A percentile compares a stretch with the other conserved stretches of the same genome.
phyloP scores from a whole-genome alignment of 2,329 filamentous ascomycete genomes.

The Helotiales sp. region DNA sequence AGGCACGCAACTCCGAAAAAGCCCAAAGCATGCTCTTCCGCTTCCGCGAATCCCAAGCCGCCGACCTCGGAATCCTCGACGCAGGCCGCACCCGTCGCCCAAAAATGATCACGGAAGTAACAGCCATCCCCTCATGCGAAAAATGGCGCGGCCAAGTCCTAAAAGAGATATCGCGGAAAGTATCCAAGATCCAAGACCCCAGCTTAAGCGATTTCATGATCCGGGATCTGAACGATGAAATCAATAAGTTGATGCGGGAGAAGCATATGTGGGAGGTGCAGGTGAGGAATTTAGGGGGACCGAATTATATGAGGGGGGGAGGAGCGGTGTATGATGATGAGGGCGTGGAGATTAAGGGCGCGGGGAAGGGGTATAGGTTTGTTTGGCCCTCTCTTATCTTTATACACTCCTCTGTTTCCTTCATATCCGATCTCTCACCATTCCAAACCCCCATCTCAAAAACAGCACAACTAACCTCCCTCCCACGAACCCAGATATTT shows the following conservation, averaged over 20 bases:
- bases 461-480: no score
- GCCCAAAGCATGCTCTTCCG: conserved; percentile 99
- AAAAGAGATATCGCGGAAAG: conserved; percentile 96
- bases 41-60: conserved; percentile 96
- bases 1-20: conserved; percentile 98
- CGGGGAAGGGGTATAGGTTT: conserved; percentile 90
- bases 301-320: conserved; percentile 74
- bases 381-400: conserved; percentile 63
- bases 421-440: not conserved
- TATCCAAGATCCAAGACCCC: conserved; percentile 91
- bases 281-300: conserved; percentile 92
- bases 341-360: conserved; percentile 61
- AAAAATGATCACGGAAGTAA: conserved; percentile 86
- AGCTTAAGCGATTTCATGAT: conserved; percentile 96
- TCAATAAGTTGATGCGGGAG: conserved; percentile 98
- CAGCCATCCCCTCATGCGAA: conserved; percentile 84
- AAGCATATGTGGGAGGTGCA: conserved; percentile 99
- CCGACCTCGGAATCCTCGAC: conserved; percentile 95
- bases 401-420: no score
- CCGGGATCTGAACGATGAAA: conserved; percentile 97
- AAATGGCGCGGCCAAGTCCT: conserved; percentile 98
- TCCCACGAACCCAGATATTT: conserved; percentile 69
- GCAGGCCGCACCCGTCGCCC: conserved; percentile 87
- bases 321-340: conserved; percentile 58
- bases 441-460: no score